Evolutionary conservation across 2,329 filamentous ascomycete species (phyloP).

Genomic region (Xylariaceae sp.): DNA sequence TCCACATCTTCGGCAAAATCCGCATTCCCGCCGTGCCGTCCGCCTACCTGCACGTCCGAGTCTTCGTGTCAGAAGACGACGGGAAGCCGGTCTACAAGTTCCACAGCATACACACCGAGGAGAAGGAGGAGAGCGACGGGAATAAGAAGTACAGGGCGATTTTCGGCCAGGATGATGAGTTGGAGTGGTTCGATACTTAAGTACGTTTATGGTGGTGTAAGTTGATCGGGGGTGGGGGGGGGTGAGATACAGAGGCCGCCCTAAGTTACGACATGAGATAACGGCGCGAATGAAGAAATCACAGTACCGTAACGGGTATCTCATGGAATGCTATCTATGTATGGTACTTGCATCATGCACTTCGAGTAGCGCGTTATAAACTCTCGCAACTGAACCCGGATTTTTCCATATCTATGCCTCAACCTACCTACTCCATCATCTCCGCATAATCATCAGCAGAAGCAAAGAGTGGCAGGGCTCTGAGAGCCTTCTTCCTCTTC

Average conservation of each 20-base stretch:
- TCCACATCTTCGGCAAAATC: constrained; percentile 49
- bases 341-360: not conserved
- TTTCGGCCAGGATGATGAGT: constrained; percentile 43
- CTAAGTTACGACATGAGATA: not conserved
- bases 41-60: constrained; percentile 47
- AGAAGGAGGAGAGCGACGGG: constrained; percentile 41
- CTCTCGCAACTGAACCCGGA: not conserved
- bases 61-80: constrained; percentile 41
- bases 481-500: constrained; percentile 78
- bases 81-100: constrained; percentile 29
- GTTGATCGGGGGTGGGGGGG: not conserved
- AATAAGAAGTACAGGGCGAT: constrained; percentile 45
- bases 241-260: not conserved
- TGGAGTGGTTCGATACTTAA: constrained; percentile 55
- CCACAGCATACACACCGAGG: constrained; percentile 48
- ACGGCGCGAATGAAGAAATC: not conserved
- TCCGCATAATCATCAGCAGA: constrained; percentile 91
- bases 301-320: not conserved
- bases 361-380: not conserved
- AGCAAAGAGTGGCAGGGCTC: constrained; percentile 87
- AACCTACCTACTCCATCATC: constrained; percentile 74
- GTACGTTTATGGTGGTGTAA: not conserved
- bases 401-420: constrained; percentile 44
- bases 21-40: constrained; percentile 42
- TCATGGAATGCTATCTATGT: not conserved